Evolutionary conservation across 257 asterid species (phyloP).

Genomic region (Cruciata laevipes): DNA sequence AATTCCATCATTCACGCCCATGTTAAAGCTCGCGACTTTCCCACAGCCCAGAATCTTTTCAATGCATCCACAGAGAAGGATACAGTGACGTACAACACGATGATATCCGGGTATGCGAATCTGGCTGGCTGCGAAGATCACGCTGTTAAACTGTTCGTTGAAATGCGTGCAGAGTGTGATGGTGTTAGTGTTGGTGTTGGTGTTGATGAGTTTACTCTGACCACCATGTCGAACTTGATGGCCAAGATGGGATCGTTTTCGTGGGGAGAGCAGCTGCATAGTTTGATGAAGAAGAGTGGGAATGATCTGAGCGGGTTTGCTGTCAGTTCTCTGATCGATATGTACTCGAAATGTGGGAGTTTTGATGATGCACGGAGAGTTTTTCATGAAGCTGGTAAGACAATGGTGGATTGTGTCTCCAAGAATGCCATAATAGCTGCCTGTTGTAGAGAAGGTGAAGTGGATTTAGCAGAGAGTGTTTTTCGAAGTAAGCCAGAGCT

Average conservation of each 20-base stretch:
- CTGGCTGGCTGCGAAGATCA: constrained; percentile 35
- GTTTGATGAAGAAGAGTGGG: constrained; percentile 70
- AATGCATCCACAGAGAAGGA: constrained; percentile 55
- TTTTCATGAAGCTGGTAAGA: constrained; percentile 25
- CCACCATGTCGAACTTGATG: constrained; percentile 64
- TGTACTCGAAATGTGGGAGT: constrained; percentile 82
- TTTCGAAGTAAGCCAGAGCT: constrained; percentile 38
- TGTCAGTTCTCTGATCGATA: constrained; percentile 67
- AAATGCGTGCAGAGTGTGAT: constrained; percentile 34
- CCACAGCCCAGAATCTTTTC: constrained; percentile 44
- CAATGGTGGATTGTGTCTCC: constrained; percentile 49
- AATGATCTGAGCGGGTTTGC: constrained; percentile 55
- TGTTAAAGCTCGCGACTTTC: constrained; percentile 42
- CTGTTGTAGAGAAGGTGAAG: constrained; percentile 72
- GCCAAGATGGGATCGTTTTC: constrained; percentile 40
- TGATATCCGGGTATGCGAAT: constrained; percentile 65
- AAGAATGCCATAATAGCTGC: constrained; percentile 80
- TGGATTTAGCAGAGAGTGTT: constrained; percentile 50
- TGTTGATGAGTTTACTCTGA: constrained; percentile 66
- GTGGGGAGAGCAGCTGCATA: constrained; percentile 65
- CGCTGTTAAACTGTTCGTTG: constrained; percentile 44
- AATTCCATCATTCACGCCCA: constrained; percentile 58
- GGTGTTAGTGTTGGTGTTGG: constrained; percentile 26
- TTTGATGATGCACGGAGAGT: constrained; percentile 46
- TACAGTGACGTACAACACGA: constrained; percentile 56